Conservation (phyloP, 345 rosid species). For the Nasturtium officinale region DNA sequence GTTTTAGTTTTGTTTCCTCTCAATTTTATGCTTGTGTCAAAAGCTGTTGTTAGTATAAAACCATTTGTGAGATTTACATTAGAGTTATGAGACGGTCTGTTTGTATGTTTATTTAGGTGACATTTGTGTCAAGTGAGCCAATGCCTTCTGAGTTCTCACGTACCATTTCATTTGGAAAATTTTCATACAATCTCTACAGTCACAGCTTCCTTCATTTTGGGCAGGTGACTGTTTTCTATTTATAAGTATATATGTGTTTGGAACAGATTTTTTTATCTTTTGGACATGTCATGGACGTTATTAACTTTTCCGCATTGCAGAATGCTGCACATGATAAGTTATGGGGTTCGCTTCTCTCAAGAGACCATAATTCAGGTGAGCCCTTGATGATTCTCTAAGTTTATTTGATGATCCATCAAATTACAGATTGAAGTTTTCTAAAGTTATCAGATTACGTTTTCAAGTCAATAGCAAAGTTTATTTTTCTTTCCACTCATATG, state of each 20-base stretch:
- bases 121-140: conserved; percentile 76
- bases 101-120: conserved; percentile 57
- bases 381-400: not conserved
- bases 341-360: conserved; percentile 63
- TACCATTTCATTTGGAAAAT: conserved; percentile 62
- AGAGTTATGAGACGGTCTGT: not conserved
- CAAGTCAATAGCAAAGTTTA: not conserved
- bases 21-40: not conserved
- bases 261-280: conserved; percentile 3
- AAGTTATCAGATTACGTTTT: not conserved
- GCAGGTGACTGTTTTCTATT: conserved; percentile 56
- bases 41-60: not conserved
- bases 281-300: conserved; percentile 24
- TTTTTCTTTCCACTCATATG: not conserved
- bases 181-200: conserved; percentile 86
- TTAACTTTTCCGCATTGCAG: conserved; percentile 51
- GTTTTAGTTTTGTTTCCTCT: conserved; percentile 41
- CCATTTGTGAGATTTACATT: conserved; percentile 1
- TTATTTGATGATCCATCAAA: not conserved
- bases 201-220: conserved; percentile 97
- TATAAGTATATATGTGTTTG: not conserved
- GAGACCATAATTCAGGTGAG: conserved; percentile 54
- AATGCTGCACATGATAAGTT: conserved; percentile 80
- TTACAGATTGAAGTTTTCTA: not conserved
- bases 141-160: conserved; percentile 76